These are phyloP conservation scores for Monilinia fructigena DNA, from an alignment of 2,329 filamentous ascomycete genomes.

Conservation along the genomic window DNA sequence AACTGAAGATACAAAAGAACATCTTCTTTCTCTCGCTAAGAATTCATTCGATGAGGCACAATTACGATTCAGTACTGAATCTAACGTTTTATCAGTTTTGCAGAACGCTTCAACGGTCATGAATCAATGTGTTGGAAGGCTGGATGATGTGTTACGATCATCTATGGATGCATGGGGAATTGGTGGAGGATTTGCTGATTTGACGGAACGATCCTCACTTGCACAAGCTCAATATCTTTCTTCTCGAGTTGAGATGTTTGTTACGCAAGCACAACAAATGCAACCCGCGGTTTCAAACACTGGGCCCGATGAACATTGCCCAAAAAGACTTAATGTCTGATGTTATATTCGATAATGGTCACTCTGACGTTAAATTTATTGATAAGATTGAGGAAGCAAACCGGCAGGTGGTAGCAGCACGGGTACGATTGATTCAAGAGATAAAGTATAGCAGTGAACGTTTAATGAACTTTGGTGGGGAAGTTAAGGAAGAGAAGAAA, in stretches of 20 bases:
- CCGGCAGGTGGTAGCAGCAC: constrained; percentile 5
- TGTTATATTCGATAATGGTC: constrained; percentile 54
- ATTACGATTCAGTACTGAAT: constrained; percentile 43
- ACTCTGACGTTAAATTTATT: constrained; percentile 52
- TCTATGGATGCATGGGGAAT: constrained; percentile 49
- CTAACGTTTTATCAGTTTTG: constrained; percentile 44
- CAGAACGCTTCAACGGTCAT: constrained; percentile 44
- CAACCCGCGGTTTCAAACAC: constrained; percentile 42
- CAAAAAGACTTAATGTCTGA: constrained; percentile 49
- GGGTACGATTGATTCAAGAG: constrained; percentile 13
- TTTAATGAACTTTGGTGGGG: neutral
- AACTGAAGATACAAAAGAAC: constrained; percentile 50
- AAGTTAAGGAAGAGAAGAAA: constrained; percentile 4
- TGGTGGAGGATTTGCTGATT: constrained; percentile 38
- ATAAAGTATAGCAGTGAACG: constrained; percentile 3
- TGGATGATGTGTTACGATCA: constrained; percentile 45
- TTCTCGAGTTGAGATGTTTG: constrained; percentile 46
- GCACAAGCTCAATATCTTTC: constrained; percentile 55
- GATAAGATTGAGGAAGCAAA: constrained; percentile 49
- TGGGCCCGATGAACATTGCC: constrained; percentile 46
- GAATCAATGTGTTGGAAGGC: constrained; percentile 39
- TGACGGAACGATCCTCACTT: constrained; percentile 40
- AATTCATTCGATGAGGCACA: constrained; percentile 44
- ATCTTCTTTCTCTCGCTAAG: constrained; percentile 40
- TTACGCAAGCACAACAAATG: constrained; percentile 44